These are phyloP conservation scores for Talaromyces trachyspermus DNA, from an alignment of 495 filamentous ascomycete genomes.

Conservation along the genomic window DNA sequence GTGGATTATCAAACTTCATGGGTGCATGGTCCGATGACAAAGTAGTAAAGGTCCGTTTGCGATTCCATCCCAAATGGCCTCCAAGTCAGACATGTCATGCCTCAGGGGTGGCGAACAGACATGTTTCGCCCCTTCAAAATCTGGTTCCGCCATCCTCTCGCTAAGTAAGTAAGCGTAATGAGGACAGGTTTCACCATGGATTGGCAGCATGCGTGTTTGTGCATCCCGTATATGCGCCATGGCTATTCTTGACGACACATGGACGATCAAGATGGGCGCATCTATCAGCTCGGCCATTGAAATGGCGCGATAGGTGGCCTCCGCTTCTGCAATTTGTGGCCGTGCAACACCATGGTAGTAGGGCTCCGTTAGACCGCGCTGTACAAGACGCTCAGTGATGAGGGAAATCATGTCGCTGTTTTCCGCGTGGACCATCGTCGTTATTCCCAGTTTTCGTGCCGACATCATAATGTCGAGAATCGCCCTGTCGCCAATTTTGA, in stretches of 20 bases:
- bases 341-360: conserved; percentile 47
- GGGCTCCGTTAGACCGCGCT: conserved; percentile 37
- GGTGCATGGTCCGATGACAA: conserved; percentile 37
- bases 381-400: conserved; percentile 39
- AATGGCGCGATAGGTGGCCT: conserved; percentile 53
- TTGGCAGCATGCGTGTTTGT: conserved; percentile 46
- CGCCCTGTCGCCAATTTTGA: conserved; percentile 48
- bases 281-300: conserved; percentile 46
- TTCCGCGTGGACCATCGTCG: conserved; percentile 57
- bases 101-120: conserved; percentile 41
- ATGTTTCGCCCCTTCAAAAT: conserved; percentile 44
- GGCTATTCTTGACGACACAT: conserved; percentile 45
- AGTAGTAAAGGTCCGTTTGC: conserved; percentile 39
- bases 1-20: conserved; percentile 28
- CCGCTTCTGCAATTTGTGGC: conserved; percentile 47
- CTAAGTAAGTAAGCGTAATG: conserved; percentile 55
- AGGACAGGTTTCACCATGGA: conserved; percentile 59
- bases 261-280: conserved; percentile 50
- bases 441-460: conserved; percentile 38
- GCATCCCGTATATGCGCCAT: conserved; percentile 45
- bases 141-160: conserved; percentile 33
- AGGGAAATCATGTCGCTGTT: conserved; percentile 48
- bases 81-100: conserved; percentile 25
- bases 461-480: conserved; percentile 49
- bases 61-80: conserved; percentile 36